These are phyloP conservation scores for Claviceps humidiphila DNA, from an alignment of 2,329 filamentous ascomycete genomes.

Conservation along the genomic window DNA sequence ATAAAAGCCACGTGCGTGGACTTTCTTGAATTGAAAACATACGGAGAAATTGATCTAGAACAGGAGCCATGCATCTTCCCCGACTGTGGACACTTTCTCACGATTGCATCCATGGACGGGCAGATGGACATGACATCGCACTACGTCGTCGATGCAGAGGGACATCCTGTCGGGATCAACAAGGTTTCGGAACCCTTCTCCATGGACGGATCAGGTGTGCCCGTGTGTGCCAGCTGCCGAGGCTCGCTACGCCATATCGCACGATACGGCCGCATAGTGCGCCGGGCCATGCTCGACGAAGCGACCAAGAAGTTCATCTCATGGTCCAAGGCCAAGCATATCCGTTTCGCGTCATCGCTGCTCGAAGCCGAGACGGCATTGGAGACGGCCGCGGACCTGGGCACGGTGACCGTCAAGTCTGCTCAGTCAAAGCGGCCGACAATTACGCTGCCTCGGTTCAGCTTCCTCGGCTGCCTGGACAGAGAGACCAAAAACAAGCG, in stretches of 20 bases:
- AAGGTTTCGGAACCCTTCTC: constrained; percentile 34
- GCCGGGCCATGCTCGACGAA: constrained; percentile 47
- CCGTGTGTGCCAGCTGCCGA: constrained; percentile 47
- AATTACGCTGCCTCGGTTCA: background rate
- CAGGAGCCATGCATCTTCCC: constrained; percentile 49
- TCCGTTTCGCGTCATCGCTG: constrained; percentile 4
- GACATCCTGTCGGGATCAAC: constrained; percentile 19
- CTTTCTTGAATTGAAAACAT: constrained; percentile 38
- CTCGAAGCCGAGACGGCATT: constrained; percentile 7
- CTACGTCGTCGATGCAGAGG: constrained; percentile 30
- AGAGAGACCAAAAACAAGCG: background rate
- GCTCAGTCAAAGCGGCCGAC: background rate
- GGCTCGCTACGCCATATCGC: constrained; percentile 41
- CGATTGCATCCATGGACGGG: constrained; percentile 45
- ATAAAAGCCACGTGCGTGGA: constrained; percentile 40
- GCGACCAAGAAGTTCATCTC: constrained; percentile 51
- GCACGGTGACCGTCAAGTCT: background rate
- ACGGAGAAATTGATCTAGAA: constrained; percentile 43
- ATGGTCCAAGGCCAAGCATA: constrained; percentile 27
- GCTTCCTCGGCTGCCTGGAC: background rate
- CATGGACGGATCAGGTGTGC: constrained; percentile 26
- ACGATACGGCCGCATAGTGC: constrained; percentile 49
- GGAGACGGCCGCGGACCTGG: background rate
- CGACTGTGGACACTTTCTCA: constrained; percentile 50
- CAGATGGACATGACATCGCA: constrained; percentile 39